Evolutionary conservation across 495 filamentous ascomycete genomes (phyloP), one percentile per base, ranked within the genome.

Genomic region (Podospora australis): DNA sequence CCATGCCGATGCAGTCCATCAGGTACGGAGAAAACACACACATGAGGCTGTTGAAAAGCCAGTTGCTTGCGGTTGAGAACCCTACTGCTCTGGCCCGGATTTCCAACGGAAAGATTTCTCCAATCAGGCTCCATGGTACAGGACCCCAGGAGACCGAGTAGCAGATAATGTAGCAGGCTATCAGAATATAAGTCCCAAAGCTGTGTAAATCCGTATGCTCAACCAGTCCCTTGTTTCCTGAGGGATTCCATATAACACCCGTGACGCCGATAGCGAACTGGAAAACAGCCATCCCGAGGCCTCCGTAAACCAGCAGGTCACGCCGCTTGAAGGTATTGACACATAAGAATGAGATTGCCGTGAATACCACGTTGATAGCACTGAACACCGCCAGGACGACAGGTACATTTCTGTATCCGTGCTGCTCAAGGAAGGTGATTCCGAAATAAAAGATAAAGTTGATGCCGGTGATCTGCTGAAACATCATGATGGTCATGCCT

Each of bases 381-480:
- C 73, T 78, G 22, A 78, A 82, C 49, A 81, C 83, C 22, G 86
- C 66, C 35, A 72, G 73, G 48, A 86, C 83, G 19, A 74, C 52
- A 63, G 86, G 87, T 1, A 75, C 55, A 61, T 84, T 78, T 9
- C 70, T 50, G 58, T 87, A 79, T 6, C 81, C 80, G 4, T 78
- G 76, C 56, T 79, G 76, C 54, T 78, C 69, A 70, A 87, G 85
- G 65, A 82, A 86, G 22, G 80, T 75, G 3, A 81, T 85, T 38
- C 82, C 83, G 58, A 84, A 87, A 70, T 87, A 87, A 63, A 87
- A 70, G 17, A 88, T 86, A 62, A 86, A 86, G 65, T 86, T 87
- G 39, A 70, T 58, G 4, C 65, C 55, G 28, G 54, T 58, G 35
- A 60, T 56, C 47, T 67, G 59, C 62, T 86, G 81, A 60, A 82